Evolutionary conservation across 495 filamentous ascomycete species (phyloP).

Genomic region (Penicillium robsamsonii): DNA sequence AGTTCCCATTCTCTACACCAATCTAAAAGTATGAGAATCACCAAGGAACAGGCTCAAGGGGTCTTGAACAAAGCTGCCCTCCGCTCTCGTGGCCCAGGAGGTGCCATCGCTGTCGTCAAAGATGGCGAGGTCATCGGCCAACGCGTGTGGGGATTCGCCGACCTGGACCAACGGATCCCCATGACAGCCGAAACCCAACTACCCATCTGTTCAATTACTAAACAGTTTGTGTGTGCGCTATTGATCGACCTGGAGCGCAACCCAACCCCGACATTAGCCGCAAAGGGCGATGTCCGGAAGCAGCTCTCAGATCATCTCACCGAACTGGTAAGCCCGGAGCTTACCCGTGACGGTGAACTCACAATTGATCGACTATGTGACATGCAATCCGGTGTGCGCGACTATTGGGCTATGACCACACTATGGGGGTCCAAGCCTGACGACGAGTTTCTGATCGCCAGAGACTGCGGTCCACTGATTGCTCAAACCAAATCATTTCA

Average conservation of each 20-base stretch:
- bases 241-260: slow-evolving; percentile 30
- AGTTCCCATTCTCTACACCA: neutral
- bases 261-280: slow-evolving; percentile 20
- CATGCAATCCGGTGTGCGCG: slow-evolving; percentile 37
- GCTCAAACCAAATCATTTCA: slow-evolving; percentile 30
- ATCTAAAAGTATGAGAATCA: slow-evolving; percentile 12
- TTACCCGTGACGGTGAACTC: slow-evolving; percentile 16
- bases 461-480: slow-evolving; percentile 20
- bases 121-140: slow-evolving; percentile 30
- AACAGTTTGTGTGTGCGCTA: slow-evolving; percentile 34
- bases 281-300: slow-evolving; percentile 19
- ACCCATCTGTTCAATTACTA: slow-evolving; percentile 39
- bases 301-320: slow-evolving; percentile 22
- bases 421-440: slow-evolving; percentile 34
- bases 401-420: slow-evolving; percentile 39
- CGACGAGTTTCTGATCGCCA: slow-evolving; percentile 25
- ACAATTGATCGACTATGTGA: slow-evolving; percentile 28
- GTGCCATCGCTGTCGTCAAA: slow-evolving; percentile 29
- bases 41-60: slow-evolving; percentile 9
- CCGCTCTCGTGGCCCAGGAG: slow-evolving; percentile 28
- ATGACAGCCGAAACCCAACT: slow-evolving; percentile 25
- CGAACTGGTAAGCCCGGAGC: slow-evolving; percentile 22
- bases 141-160: slow-evolving; percentile 35
- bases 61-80: slow-evolving; percentile 16
- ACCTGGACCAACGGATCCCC: slow-evolving; percentile 26